Percentiles rank a stretch among this genome's conserved stretches.
Evolutionary conservation across 176 grass and related monocot species (phyloP).

Genomic region (Oryza coarctata): DNA sequence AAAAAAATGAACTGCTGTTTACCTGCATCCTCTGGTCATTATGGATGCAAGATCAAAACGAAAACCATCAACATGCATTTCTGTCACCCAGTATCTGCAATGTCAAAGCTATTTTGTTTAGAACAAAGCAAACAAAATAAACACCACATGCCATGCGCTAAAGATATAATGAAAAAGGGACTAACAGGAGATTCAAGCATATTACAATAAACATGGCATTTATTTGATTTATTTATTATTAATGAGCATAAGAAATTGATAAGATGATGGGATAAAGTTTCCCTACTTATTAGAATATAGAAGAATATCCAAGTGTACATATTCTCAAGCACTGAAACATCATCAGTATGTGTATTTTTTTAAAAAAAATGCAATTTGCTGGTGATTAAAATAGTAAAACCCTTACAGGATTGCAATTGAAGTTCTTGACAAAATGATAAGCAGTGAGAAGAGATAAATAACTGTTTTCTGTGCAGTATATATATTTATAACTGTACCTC

Average conservation of each 20-base stretch:
- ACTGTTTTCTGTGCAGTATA: neutral
- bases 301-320: slow-evolving; percentile 17
- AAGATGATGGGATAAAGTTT: neutral
- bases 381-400: neutral
- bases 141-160: neutral
- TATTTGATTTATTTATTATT: neutral
- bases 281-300: neutral
- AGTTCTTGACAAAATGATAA: slow-evolving; percentile 8
- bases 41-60: slow-evolving; percentile 96
- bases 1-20: neutral
- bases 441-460: neutral
- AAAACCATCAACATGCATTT: slow-evolving; percentile 99
- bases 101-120: slow-evolving; percentile 16
- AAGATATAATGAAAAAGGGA: slow-evolving; percentile 7
- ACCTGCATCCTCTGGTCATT: slow-evolving; percentile 95
- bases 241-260: neutral
- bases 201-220: neutral
- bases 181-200: neutral
- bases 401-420: neutral
- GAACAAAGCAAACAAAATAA: neutral
- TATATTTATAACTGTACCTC: slow-evolving; percentile 57
- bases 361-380: neutral
- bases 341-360: slow-evolving; percentile 12
- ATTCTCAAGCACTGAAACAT: slow-evolving; percentile 17
- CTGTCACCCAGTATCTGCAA: slow-evolving; percentile 90